Evolutionary conservation across 768 basidiomycete genomes (phyloP).

Genomic region (Russula vinacea): DNA sequence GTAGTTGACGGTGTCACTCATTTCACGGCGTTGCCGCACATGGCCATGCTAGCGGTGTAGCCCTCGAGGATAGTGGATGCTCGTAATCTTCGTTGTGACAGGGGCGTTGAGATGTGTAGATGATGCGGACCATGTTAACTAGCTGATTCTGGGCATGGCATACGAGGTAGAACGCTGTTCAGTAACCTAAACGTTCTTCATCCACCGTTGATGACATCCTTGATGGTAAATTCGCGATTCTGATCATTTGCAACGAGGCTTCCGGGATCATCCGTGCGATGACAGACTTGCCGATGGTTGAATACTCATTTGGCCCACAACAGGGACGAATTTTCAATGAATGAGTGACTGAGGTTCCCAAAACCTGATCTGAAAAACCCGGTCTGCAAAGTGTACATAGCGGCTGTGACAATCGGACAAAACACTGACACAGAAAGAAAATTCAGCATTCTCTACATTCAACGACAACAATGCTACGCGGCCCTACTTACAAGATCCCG

Average conservation of each 20-base stretch:
- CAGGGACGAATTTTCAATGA: neutral
- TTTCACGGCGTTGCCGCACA: neutral
- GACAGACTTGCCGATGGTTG: neutral
- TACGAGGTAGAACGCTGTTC: neutral
- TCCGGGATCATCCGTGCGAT: neutral
- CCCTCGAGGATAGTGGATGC: neutral
- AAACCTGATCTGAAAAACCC: constrained; percentile 4
- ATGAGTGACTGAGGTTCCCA: constrained; percentile 8
- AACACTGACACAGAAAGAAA: constrained; percentile 11
- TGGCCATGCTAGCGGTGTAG: too few species aligned
- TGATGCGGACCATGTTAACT: neutral
- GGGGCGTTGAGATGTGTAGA: neutral
- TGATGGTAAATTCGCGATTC: neutral
- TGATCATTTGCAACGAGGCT: constrained; percentile 6
- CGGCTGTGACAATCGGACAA: constrained; percentile 14
- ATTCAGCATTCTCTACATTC: constrained; percentile 10
- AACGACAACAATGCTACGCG: neutral
- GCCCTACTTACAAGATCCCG: constrained; percentile 23
- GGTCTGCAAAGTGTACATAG: constrained; percentile 15
- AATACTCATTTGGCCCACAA: constrained; percentile 7
- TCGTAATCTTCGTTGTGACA: neutral
- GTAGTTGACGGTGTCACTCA: neutral
- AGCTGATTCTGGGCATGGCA: neutral
- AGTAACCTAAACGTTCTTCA: too few species aligned
- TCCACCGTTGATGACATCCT: neutral